Evolutionary conservation across 371 early-diverging fungal genomes (phyloP), one percentile per base, ranked within the genome.

Genomic region (Phascolomyces articulosus): DNA sequence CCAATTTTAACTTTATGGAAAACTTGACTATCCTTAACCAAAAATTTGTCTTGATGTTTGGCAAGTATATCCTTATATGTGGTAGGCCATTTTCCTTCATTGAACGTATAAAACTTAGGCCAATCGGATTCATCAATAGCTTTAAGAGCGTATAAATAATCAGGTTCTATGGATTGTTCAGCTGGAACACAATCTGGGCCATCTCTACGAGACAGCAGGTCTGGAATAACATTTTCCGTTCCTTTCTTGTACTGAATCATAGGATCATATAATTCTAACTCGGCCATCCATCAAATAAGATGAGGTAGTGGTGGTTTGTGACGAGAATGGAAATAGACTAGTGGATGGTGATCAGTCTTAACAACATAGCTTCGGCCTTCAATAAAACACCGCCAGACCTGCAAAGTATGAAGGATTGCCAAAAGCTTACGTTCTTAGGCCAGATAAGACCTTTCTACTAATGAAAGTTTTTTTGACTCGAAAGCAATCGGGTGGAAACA

Each of bases 351-450:
- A 48, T 78, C 71, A 0, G 73, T 69, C n/a, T n/a, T 57, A 2
- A 75, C 58, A 29, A 53, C 38, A 40, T 66, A 72, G 0, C 51
- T 64, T 40, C 48, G 53, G 1, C 73, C 69, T 20, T 73, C 69
- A 34, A 73, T 56, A 6, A 71, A 73, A n/a, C 69, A 71, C 0
- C 78, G 67, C 80, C 79, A 79, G 0, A 51, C 44, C 3, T 65
- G 10, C 20, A 80, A 62, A 0, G 74, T 73, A 58, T 71, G 68
- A 0, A 78, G n/a, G 6, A 78, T 75, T 21, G 70, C 78, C 1
- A 74, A 55, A 0, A 80, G 54, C 61, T 77, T 78, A 3, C 81
- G 84, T 47, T 78, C 73, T 59, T 78, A 73, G 0, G 73, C 72
- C 2, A 73, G 72, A 65, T 68, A 65, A 11, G 66, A 63, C 1